These are phyloP conservation scores for Eutrema salsugineum DNA, from an alignment of 441 rosid genomes.

Conservation along the genomic window DNA sequence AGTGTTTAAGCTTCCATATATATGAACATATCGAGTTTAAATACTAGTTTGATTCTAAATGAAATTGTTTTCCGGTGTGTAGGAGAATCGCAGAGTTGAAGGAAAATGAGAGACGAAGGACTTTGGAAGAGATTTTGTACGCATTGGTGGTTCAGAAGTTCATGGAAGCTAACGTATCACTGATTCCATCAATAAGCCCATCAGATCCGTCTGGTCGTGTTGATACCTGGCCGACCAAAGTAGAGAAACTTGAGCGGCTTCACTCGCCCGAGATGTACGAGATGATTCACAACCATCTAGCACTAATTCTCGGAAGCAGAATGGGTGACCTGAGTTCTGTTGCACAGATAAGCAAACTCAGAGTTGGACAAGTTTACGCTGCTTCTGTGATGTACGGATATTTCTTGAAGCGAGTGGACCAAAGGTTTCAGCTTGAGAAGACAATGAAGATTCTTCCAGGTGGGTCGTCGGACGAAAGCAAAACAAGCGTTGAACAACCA, in stretches of 20 bases:
- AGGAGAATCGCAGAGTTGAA: constrained; percentile 96
- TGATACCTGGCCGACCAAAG: constrained; percentile 65
- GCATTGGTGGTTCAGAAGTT: constrained; percentile 87
- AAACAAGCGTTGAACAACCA: constrained; percentile 30
- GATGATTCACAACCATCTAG: constrained; percentile 91
- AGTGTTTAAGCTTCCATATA: background rate
- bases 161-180: constrained; percentile 80
- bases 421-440: constrained; percentile 95
- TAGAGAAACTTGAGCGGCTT: constrained; percentile 59
- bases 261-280: constrained; percentile 88
- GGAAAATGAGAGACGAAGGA: constrained; percentile 76
- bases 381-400: constrained; percentile 97
- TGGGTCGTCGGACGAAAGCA: constrained; percentile 31
- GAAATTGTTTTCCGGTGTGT: background rate
- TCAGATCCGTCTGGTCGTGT: constrained; percentile 55
- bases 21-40: background rate
- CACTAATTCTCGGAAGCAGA: constrained; percentile 71
- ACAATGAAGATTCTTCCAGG: constrained; percentile 71
- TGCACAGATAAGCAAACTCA: constrained; percentile 80
- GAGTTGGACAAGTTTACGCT: constrained; percentile 96
- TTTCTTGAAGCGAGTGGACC: constrained; percentile 87
- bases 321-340: constrained; percentile 51
- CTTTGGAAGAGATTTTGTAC: constrained; percentile 82
- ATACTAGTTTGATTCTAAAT: constrained; percentile 1
- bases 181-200: constrained; percentile 58